phyloP scores from a whole-genome alignment of 805 yeast genomes.

The Ogataea dorogensis region DNA sequence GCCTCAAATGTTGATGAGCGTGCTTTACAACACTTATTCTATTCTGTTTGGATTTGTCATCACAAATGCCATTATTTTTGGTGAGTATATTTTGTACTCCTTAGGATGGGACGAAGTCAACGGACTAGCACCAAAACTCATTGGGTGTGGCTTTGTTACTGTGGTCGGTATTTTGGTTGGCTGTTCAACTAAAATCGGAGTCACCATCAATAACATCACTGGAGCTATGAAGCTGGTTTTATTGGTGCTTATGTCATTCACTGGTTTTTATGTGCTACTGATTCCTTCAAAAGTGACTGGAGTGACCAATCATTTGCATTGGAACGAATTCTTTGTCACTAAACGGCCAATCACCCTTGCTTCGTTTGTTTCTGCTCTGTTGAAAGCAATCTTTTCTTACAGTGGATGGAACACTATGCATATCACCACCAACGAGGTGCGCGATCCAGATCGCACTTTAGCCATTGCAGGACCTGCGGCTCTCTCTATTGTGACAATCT shows the following conservation, averaged over 20 bases:
- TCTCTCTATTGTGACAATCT: constrained; percentile 39
- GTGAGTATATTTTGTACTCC: constrained; percentile 49
- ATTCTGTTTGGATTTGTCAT: constrained; percentile 51
- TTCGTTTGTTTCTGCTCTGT: constrained; percentile 47
- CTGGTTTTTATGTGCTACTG: constrained; percentile 57
- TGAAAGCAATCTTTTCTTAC: constrained; percentile 51
- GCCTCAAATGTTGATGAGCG: constrained; percentile 55
- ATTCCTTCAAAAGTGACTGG: constrained; percentile 46
- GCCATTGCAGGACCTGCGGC: constrained; percentile 55
- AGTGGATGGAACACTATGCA: constrained; percentile 58
- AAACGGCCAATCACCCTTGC: constrained; percentile 38
- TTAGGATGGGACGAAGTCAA: constrained; percentile 40
- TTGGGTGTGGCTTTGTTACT: constrained; percentile 42
- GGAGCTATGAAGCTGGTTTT: constrained; percentile 61
- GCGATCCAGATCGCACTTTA: constrained; percentile 49
- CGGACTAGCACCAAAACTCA: constrained; percentile 39
- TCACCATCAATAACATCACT: constrained; percentile 56
- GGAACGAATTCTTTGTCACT: constrained; percentile 29
- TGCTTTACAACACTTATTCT: constrained; percentile 45
- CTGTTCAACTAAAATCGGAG: constrained; percentile 56
- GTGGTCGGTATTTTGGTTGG: constrained; percentile 49
- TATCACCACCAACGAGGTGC: constrained; percentile 52
- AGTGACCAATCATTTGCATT: constrained; percentile 42
- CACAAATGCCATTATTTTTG: constrained; percentile 52
- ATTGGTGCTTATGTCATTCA: constrained; percentile 50